Evolutionary conservation across 1,284 basidiomycete species (phyloP).

Genomic region (Tilletia setariae): DNA sequence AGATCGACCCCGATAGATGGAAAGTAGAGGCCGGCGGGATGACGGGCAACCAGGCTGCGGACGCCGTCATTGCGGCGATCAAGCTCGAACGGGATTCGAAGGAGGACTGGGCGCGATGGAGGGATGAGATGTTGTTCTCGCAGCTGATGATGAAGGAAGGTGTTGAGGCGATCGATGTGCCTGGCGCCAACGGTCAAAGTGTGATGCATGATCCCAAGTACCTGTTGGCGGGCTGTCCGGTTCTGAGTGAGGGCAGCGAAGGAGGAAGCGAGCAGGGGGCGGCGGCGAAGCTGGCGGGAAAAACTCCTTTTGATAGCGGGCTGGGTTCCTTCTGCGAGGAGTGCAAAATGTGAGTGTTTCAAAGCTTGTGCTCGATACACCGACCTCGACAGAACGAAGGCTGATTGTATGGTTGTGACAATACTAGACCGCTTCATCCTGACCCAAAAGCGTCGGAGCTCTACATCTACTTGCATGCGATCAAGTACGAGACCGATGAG

Average conservation of each 20-base stretch:
- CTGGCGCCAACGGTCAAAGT: constrained; percentile 43
- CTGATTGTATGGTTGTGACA: no score
- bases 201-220: constrained; percentile 13
- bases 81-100: constrained; percentile 48
- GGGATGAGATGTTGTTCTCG: constrained; percentile 50
- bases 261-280: constrained; percentile 19
- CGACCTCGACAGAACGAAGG: no score
- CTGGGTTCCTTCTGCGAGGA: constrained; percentile 38
- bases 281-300: constrained; percentile 30
- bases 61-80: constrained; percentile 47
- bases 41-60: constrained; percentile 42
- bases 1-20: constrained; percentile 43
- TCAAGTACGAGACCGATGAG: constrained; percentile 53
- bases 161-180: constrained; percentile 39
- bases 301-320: constrained; percentile 29
- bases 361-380: no score
- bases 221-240: constrained; percentile 6
- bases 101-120: constrained; percentile 52
- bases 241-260: not conserved
- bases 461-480: constrained; percentile 52
- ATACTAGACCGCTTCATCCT: constrained; percentile 34
- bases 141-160: constrained; percentile 41
- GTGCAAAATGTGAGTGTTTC: constrained; percentile 34
- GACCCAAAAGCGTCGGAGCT: constrained; percentile 48
- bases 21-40: constrained; percentile 44